A percentile compares a stretch with the other conserved stretches of the same genome.
phyloP scores from a whole-genome alignment of 331 rosid species.

The Cydonia oblonga region DNA sequence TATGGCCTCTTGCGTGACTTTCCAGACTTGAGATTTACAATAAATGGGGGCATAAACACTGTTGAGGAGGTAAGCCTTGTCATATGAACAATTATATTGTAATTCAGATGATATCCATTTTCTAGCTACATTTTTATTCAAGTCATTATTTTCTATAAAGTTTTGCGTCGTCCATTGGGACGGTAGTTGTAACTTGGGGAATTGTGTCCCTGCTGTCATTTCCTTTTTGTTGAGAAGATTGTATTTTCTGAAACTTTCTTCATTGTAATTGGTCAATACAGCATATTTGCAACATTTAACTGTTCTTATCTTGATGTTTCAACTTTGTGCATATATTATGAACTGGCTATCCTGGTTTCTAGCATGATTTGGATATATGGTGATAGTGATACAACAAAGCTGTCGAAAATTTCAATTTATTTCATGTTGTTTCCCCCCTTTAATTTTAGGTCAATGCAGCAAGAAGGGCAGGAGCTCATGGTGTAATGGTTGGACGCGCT shows the following conservation, averaged over 20 bases:
- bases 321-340: background rate
- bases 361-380: background rate
- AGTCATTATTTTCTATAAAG: background rate
- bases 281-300: background rate
- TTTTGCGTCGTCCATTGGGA: background rate
- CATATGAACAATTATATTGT: no score
- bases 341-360: background rate
- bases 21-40: constrained; percentile 87
- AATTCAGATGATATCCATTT: background rate
- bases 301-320: background rate
- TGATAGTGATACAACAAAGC: background rate
- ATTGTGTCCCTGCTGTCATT: background rate
- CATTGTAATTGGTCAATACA: background rate
- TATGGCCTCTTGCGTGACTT: constrained; percentile 91
- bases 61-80: constrained; percentile 75
- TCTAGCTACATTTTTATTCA: background rate
- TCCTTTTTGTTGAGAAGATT: background rate
- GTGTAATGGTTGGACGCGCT: constrained; percentile 97
- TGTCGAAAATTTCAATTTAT: background rate
- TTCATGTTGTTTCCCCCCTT: background rate
- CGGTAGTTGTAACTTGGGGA: background rate
- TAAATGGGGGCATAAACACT: constrained; percentile 81
- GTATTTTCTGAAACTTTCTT: background rate
- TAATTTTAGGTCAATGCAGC: constrained; percentile 59
- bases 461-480: constrained; percentile 79